Evolutionary conservation across 306 rosid species (phyloP), one percentile per base, ranked within the genome.

Genomic region (Sesbania bispinosa): DNA sequence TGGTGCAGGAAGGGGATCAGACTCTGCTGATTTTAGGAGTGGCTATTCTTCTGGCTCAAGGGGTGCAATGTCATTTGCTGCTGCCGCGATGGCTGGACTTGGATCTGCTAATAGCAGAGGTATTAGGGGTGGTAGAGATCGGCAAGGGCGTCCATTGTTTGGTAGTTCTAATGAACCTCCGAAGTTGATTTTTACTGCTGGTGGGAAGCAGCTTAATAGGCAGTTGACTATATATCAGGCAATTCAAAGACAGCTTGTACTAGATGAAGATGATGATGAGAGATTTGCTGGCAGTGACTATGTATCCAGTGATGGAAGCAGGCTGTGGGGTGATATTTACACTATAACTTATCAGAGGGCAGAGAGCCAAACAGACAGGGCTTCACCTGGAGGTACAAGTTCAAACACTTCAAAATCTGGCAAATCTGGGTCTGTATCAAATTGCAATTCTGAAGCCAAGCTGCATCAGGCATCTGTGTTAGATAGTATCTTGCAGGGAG

Each of bases 21-120:
- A 87, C 75, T 77, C 91, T 23, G 62, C 85, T 46, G 99, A 94
- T 72, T 86, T 89, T 58, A 86, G 93, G 78, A 85, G 89, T 62
- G 85, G 82, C 59, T 85, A 75, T 82, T 86, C 94, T 77, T 87
- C 90, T 76, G 74, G 88, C 54, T 85, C 97, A 32, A 88, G 90
- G 73, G 96, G 97, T 65, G 96, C 90, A 52, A 91, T 95, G 99
- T 89, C 99, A 62, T 95, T 95, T 79, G 97, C 97, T 79, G 97
- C 97, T 70, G 99, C 99, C 46, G 96, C 99, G 54, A 95, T 89
- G 97, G 96, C 99, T 59, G 99, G 99, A 39, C 96, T 95, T 77
- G 96, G 96, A 70, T 84, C 96, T 51, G 92, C 86, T 35, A 92
- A 84, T 85, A 81, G 83, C 69, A 87, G 97, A 80, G 99, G 93